phyloP scores from a whole-genome alignment of 805 yeast species.

The Lipomyces anomalus region DNA sequence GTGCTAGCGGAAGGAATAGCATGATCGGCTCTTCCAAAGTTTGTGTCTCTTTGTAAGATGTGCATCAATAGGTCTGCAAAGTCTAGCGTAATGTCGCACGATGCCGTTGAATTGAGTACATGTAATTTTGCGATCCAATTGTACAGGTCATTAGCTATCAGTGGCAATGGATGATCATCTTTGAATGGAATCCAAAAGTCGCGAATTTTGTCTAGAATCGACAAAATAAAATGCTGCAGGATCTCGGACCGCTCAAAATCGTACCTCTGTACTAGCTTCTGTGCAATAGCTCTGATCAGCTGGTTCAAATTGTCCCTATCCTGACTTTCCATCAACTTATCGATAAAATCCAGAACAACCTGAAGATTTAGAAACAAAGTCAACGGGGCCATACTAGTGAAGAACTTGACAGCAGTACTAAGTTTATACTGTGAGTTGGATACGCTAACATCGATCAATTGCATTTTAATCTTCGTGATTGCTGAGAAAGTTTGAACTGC shows the following conservation, averaged over 20 bases:
- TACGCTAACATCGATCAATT: not conserved
- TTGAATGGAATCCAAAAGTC: slow-evolving; percentile 3
- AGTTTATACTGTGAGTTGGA: not conserved
- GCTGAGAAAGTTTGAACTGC: not conserved
- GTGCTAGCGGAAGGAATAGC: slow-evolving; percentile 4
- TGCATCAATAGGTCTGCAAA: slow-evolving; percentile 3
- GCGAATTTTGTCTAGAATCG: not conserved
- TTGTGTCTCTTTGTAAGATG: not conserved
- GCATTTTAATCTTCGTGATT: not conserved
- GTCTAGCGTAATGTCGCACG: slow-evolving; percentile 1
- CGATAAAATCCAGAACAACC: not conserved
- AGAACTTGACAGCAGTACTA: not conserved
- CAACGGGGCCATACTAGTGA: not conserved
- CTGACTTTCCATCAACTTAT: no score
- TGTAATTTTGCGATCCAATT: slow-evolving; percentile 1
- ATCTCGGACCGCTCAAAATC: slow-evolving; percentile 20
- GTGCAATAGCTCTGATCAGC: not conserved
- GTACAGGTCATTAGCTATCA: slow-evolving; percentile 1
- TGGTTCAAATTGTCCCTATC: not conserved
- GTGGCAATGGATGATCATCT: not conserved
- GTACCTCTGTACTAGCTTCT: slow-evolving; percentile 4
- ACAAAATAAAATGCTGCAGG: slow-evolving; percentile 2
- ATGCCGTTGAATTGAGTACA: not conserved
- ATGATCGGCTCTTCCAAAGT: not conserved
- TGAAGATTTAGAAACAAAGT: not conserved